phyloP scores from a whole-genome alignment of 495 filamentous ascomycete species.

The Podospora pseudoanserina region DNA sequence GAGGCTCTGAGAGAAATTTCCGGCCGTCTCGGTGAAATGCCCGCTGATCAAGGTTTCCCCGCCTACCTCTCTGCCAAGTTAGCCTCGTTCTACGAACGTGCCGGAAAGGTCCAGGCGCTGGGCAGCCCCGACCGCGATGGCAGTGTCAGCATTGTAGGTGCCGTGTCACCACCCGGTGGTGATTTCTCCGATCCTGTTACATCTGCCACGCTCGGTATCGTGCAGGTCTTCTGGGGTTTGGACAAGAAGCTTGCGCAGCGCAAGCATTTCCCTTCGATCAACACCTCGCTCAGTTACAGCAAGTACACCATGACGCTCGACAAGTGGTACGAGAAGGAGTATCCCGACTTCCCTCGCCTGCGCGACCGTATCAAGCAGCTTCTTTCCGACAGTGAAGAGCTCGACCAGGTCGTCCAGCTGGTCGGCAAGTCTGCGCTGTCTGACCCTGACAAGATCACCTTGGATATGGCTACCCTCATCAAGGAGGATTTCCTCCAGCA shows the following conservation, averaged over 20 bases:
- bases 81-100: constrained; percentile 98
- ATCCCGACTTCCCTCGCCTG: constrained; percentile 88
- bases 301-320: constrained; percentile 89
- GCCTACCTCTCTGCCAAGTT: constrained; percentile 96
- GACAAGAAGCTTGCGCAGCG: constrained; percentile 99
- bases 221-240: constrained; percentile 99
- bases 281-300: constrained; percentile 92
- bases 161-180: constrained; percentile 94
- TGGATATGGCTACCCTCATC: constrained; percentile 85
- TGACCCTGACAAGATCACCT: constrained; percentile 96
- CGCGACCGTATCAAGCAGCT: constrained; percentile 91
- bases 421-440: constrained; percentile 96
- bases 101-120: constrained; percentile 77
- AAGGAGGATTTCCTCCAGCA: constrained; percentile 99
- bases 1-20: constrained; percentile 98
- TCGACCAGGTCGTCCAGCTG: constrained; percentile 98
- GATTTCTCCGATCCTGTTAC: constrained; percentile 99
- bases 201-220: constrained; percentile 88
- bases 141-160: constrained; percentile 95
- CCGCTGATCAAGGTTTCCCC: constrained; percentile 98
- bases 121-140: constrained; percentile 85
- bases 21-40: constrained; percentile 98
- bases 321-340: constrained; percentile 87
- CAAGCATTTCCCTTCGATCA: constrained; percentile 99
- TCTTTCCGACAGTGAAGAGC: constrained; percentile 88